Evolutionary conservation across 2,329 filamentous ascomycete genomes (phyloP).

Genomic region (Purpureocillium lavendulum): DNA sequence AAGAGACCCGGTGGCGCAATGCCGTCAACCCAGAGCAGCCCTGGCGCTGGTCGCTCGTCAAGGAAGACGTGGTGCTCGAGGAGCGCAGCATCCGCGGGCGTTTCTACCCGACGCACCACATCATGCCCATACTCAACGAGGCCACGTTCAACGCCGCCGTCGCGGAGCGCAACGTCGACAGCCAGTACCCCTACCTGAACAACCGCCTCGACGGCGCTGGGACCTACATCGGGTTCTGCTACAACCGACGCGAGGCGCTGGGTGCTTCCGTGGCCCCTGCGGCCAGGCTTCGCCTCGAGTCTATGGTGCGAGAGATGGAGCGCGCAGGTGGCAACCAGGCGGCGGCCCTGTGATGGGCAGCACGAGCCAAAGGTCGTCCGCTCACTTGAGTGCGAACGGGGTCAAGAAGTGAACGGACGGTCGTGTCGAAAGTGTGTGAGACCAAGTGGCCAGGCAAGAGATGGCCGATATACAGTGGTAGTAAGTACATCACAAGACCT

Average conservation of each 20-base stretch:
- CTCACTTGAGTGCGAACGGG: too few relatives aligned
- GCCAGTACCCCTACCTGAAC: slow-evolving; percentile 42
- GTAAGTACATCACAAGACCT: too few relatives aligned
- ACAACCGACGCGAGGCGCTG: slow-evolving; percentile 32
- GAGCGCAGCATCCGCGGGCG: slow-evolving; percentile 42
- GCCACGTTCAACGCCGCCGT: slow-evolving; percentile 27
- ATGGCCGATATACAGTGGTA: too few relatives aligned
- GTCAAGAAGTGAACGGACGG: not conserved
- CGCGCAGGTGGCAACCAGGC: not conserved
- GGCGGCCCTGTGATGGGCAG: not conserved
- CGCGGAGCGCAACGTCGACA: slow-evolving; percentile 29
- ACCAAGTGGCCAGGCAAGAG: too few relatives aligned
- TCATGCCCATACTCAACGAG: slow-evolving; percentile 41
- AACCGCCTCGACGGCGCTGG: slow-evolving; percentile 37
- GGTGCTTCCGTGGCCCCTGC: slow-evolving; percentile 32
- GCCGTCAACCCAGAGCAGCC: slow-evolving; percentile 21
- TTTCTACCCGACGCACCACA: slow-evolving; percentile 48
- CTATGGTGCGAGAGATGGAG: slow-evolving; percentile 25
- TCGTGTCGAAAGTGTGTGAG: too few relatives aligned
- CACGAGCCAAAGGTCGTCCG: too few relatives aligned
- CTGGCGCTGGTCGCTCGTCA: slow-evolving; percentile 31
- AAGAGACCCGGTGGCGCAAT: slow-evolving; percentile 30
- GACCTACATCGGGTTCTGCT: slow-evolving; percentile 30
- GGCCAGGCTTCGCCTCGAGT: slow-evolving; percentile 25
- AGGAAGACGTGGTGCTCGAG: slow-evolving; percentile 36